Evolutionary conservation across 306 rosid genomes (phyloP).

Genomic region (Lathyrus aphaca): DNA sequence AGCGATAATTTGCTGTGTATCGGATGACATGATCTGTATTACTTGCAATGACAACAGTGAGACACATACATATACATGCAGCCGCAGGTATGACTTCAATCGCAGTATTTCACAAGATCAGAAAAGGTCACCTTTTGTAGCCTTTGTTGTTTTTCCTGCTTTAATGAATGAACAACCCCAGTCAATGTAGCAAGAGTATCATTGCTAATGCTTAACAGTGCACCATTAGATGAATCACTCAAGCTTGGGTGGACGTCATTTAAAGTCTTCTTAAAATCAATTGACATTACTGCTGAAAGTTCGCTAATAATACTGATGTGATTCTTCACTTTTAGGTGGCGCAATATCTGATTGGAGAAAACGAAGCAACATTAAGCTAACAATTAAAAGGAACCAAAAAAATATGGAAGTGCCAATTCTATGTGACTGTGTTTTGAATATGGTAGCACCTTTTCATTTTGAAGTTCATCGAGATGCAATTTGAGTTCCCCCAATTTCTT

Average conservation of each 20-base stretch:
- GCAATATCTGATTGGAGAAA: conserved; percentile 59
- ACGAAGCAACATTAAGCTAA: conserved; percentile 27
- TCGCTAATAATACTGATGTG: conserved; percentile 57
- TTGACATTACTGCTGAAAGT: conserved; percentile 71
- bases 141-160: conserved; percentile 72
- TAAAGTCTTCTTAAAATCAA: conserved; percentile 62
- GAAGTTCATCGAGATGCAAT: conserved; percentile 80
- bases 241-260: conserved; percentile 79
- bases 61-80: conserved; percentile 4
- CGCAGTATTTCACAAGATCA: conserved; percentile 25
- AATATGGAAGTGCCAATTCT: neutral
- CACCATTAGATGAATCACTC: conserved; percentile 50
- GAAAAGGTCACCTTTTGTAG: conserved; percentile 67
- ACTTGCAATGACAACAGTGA: conserved; percentile 5
- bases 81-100: conserved; percentile 16
- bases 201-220: conserved; percentile 70
- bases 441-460: conserved; percentile 67
- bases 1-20: conserved; percentile 24
- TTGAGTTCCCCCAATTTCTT: conserved; percentile 75
- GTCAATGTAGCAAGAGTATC: conserved; percentile 83
- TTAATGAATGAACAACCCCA: conserved; percentile 62
- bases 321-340: conserved; percentile 67
- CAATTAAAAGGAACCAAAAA: neutral
- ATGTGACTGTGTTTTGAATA: conserved; percentile 32
- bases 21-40: conserved; percentile 7